Evolutionary conservation across 2,329 filamentous ascomycete species (phyloP).

Genomic region (Epichloe sibirici): DNA sequence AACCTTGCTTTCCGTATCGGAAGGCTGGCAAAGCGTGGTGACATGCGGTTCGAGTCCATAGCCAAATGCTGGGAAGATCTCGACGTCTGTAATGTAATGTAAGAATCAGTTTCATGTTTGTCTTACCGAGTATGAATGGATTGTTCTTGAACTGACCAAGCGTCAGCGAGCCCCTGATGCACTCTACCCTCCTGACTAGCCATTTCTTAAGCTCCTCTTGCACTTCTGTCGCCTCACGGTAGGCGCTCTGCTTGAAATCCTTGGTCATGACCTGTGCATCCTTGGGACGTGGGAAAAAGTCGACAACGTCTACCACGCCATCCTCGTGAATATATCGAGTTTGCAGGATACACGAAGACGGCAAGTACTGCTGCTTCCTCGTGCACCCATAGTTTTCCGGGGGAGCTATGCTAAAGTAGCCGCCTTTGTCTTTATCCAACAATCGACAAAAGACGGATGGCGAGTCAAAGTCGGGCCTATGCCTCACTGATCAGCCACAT

Average conservation of each 20-base stretch:
- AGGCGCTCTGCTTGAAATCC: constrained; percentile 36
- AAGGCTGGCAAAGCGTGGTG: constrained; percentile 39
- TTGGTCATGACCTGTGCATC: constrained; percentile 39
- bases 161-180: constrained; percentile 53
- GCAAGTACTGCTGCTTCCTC: constrained; percentile 67
- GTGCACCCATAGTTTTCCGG: constrained; percentile 40
- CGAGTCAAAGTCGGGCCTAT: constrained; percentile 66
- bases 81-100: constrained; percentile 35
- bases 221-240: constrained; percentile 39
- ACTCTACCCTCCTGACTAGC: constrained; percentile 61
- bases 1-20: constrained; percentile 38
- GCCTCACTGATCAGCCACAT: neutral
- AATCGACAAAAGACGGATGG: constrained; percentile 64
- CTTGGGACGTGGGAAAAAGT: constrained; percentile 64
- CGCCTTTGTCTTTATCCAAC: constrained; percentile 62
- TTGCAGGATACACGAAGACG: constrained; percentile 62
- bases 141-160: constrained; percentile 30
- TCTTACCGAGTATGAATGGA: neutral
- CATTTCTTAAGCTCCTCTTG: constrained; percentile 55
- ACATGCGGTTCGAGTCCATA: constrained; percentile 54
- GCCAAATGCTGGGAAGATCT: constrained; percentile 61
- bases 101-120: neutral
- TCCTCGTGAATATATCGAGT: constrained; percentile 68
- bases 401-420: constrained; percentile 59
- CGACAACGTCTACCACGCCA: constrained; percentile 59